Base-by-base conservation (phyloP, 805 yeast species). In the Henningerozyma blattae region DNA sequence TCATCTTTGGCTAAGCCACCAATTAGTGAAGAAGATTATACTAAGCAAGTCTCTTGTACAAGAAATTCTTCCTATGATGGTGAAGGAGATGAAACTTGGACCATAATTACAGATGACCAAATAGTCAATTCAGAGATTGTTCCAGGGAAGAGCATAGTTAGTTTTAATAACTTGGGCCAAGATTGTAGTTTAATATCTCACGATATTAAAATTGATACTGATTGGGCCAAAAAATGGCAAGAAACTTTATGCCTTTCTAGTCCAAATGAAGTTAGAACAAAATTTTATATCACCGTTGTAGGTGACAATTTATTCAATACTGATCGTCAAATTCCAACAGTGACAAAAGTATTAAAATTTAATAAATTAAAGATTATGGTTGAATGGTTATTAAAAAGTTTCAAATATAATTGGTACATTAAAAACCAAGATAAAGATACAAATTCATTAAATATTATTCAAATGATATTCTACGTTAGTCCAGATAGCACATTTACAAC, bases 11-110 rank as follows among this genome's bases (percentile, higher is more conserved):
- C 70, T 33, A 73, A 87, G 39, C 95, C 97, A 3, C 95, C 95
- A 8, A 72, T 86, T 18, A 72, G 89, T 8, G 94, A 84, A 50
- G 91, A 84, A 48, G 97, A 91, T 36, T 87, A 89, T 56, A 78
- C 86, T 50, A 71, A 69, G 42, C 94, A 86, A 56, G 94, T 86
- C 1, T 70, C 83, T 18, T 75, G 84, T 42, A 50, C 74, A 36
- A 91, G 89, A 4, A 71, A 70, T 54, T 55, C 64, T 5, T 71
- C 75, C 1, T 72, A 72, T 48, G 59, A 60, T 2, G 91, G 84
- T 14, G 81, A 81, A 43, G 64, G 68, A 28, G 75, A 74, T 50
- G 86, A 82, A 52, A 70, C 72, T 41, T 86, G 85, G 68, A 70
- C 70, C 36, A 58, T 89, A 15, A 52, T 62, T 4, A 57, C 60